Percentiles rank a stretch among this genome's conserved stretches.
These are phyloP conservation scores for Otatea glauca DNA, from an alignment of 176 grass and related monocot genomes.

Conservation along the genomic window DNA sequence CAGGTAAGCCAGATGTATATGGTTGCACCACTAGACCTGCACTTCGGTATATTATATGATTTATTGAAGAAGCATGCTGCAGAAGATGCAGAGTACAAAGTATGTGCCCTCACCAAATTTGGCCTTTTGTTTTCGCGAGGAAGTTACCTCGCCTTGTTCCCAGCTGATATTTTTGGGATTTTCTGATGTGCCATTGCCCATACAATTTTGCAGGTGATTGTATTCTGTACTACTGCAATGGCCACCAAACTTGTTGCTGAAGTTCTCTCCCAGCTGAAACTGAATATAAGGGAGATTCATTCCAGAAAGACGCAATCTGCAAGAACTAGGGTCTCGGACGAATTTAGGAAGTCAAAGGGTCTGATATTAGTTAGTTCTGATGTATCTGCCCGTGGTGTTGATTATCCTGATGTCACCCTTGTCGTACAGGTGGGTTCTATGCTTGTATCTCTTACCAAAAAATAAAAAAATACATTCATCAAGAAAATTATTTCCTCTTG, in stretches of 20 bases:
- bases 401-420: conserved; percentile 71
- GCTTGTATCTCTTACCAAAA: background rate
- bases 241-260: conserved; percentile 82
- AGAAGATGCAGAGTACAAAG: conserved; percentile 90
- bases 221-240: conserved; percentile 99
- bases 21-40: conserved; percentile 63
- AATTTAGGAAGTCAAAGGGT: too few relatives aligned
- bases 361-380: too few relatives aligned
- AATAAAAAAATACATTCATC: conserved; percentile 19
- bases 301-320: conserved; percentile 77
- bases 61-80: conserved; percentile 67
- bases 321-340: too few relatives aligned
- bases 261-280: conserved; percentile 63
- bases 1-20: conserved; percentile 89
- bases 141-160: conserved; percentile 19
- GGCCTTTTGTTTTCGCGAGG: background rate
- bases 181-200: conserved; percentile 23
- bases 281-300: conserved; percentile 95
- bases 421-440: conserved; percentile 67
- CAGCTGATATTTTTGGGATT: conserved; percentile 11
- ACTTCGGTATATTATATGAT: conserved; percentile 72
- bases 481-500: conserved; percentile 33
- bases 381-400: too few relatives aligned
- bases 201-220: conserved; percentile 69
- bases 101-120: conserved; percentile 47